Evolutionary conservation across 1,284 basidiomycete genomes (phyloP).

Genomic region (Trametes pubescens): DNA sequence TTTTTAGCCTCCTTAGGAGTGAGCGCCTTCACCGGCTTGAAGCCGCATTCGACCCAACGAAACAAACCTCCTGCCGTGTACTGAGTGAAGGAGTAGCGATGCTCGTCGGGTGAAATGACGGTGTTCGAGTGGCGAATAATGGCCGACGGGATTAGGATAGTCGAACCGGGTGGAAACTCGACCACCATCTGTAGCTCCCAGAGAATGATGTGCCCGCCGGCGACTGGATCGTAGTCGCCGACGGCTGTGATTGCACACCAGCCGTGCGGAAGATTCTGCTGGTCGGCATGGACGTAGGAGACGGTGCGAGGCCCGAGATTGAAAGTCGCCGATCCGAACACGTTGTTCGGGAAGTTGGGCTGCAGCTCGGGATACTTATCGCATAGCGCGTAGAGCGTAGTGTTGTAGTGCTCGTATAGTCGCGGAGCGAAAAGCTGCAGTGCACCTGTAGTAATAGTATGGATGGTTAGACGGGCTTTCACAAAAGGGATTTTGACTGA

Average conservation of each 20-base stretch:
- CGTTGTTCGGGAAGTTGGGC: not conserved
- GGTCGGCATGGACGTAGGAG: constrained; percentile 29
- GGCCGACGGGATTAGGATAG: constrained; percentile 41
- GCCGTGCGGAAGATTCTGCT: constrained; percentile 32
- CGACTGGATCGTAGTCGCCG: constrained; percentile 34
- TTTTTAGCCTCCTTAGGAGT: too few species aligned
- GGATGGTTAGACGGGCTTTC: too few species aligned
- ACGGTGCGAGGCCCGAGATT: not conserved
- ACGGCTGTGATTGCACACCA: constrained; percentile 37
- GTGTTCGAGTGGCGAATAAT: constrained; percentile 40
- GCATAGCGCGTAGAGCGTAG: not conserved
- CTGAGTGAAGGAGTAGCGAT: constrained; percentile 36
- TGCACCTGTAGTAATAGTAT: too few species aligned
- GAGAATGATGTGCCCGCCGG: constrained; percentile 40
- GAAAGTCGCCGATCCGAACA: not conserved
- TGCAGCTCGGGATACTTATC: not conserved
- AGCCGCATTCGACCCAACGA: constrained; percentile 37
- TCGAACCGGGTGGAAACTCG: constrained; percentile 35
- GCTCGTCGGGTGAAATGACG: constrained; percentile 29
- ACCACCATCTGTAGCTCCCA: constrained; percentile 37
- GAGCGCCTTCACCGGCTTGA: not conserved
- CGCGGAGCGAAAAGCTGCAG: not conserved
- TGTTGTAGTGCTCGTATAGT: not conserved
- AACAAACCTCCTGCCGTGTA: constrained; percentile 38
- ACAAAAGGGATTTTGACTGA: too few species aligned